Base-by-base conservation (phyloP, 2,329 filamentous ascomycete genomes). In the Fusarium nisikadoi region DNA sequence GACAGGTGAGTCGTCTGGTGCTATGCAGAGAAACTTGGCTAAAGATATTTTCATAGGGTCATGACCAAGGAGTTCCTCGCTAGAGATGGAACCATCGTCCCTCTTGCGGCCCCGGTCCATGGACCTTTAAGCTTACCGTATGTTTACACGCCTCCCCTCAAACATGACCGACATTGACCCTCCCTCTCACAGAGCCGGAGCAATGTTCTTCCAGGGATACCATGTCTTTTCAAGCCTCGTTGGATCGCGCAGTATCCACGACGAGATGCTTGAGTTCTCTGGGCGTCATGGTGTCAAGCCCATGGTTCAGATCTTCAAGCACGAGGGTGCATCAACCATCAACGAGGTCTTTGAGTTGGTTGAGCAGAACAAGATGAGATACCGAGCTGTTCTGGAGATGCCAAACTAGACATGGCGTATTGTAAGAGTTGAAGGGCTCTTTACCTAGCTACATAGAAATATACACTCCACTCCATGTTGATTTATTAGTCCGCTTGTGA, bases 1-100 rank as follows among this genome's bases (percentile, higher is more conserved):
- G 63, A 58, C 1, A 82, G 70, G 85, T 27, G 13, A 27, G 60
- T 31, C 0, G 0, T 17, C 11, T 35, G 3, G 1, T 7, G 1
- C 0, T 9, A 3, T 6, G 3, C 3, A 19, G 2, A 23, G 2
- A 5, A 4, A 13, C 6, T 11, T 27, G 10, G 46, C 17, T 35
- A 23, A 19, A 1, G 2, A 1, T 6, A 0, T 0, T 41, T 27
- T 3, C 4, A 6, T 0, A 65, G 62, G 8, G 47, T 57, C 25
- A 65, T 65, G 62, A 25, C 23, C 4, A 65, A 65, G 12, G 47
- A 65, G 5, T 65, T 65, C 7, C 42, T 65, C 5, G 60, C 60
- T 5, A 33, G 62, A 27, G 62, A 65, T 6, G 62, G 60, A 16
- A 46, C 39, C 1, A 65, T 65, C 0, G 60, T 65, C 3, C 62